Base-by-base conservation (phyloP, 257 asterid species). In the Paulownia fortunei region DNA sequence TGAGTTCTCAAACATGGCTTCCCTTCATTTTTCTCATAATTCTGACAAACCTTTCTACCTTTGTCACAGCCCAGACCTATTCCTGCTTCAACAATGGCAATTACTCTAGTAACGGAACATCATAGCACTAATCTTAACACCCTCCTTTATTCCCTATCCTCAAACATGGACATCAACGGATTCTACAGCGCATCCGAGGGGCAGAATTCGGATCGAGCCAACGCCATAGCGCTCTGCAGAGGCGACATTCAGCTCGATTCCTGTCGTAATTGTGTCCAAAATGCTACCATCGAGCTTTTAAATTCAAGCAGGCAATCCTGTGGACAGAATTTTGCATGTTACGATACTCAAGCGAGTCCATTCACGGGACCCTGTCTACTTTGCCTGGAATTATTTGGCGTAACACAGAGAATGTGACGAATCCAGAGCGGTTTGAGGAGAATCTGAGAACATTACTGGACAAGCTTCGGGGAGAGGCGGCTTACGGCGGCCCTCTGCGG, bases 221-320 rank as follows among this genome's bases (percentile, higher is more conserved):
- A 78, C 66, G 82, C 73, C 58, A 15, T 46, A 0, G 77, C 34
- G 11, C 72, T 61, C 8, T 78, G 78, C 77, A 60, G 82, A 41
- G 59, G 59, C 6, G 78, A 78, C 27, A 8, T 21, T 10, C 77
- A 69, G 41, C 82, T 46, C 1, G 39, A 23, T 3, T 5, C 27
- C 13, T 78, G 76, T 13, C 77, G 77, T 0, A 26, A 11, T 15
- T 78, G 82, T 8, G 23, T 78, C 42, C 54, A 32, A 0, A 71
- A 32, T 2, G 58, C 37, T 1, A 21, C 73, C 9, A 18, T 34
- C 18, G 34, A 24, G 1, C 44, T 71, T 7, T 9, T 70, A n/a
- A 1, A 13, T 1, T 0, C 8, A 46, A 10, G 24, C 68, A 49
- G 63, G 82, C 82, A 1, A 49, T 52, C 18, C 27, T 1, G 15